These are phyloP conservation scores for Guadua angustifolia DNA, from an alignment of 176 grass and related monocot species.

Conservation along the genomic window DNA sequence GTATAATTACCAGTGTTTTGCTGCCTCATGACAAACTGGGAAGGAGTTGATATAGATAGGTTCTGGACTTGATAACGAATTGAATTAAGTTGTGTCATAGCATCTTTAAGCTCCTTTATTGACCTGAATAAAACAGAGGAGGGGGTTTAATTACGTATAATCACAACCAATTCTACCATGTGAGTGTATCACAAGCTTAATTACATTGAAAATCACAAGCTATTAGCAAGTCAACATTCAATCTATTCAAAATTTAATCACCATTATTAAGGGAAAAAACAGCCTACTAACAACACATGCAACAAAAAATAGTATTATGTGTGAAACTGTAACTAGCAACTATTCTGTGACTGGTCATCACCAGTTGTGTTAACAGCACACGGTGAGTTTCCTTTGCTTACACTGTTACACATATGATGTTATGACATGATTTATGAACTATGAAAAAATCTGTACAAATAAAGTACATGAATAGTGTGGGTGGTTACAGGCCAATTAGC, in stretches of 20 bases:
- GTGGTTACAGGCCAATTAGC: not conserved
- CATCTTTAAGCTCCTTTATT: conserved; percentile 86
- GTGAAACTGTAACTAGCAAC: not conserved
- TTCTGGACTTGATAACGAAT: conserved; percentile 93
- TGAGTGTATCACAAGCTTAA: not conserved
- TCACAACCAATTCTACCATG: not conserved
- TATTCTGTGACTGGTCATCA: not conserved
- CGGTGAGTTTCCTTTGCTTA: not conserved
- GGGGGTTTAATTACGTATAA: conserved; percentile 7
- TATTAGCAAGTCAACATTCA: not conserved
- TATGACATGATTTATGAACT: not conserved
- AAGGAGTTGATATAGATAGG: conserved; percentile 70
- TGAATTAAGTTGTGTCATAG: conserved; percentile 76
- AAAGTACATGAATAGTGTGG: not conserved
- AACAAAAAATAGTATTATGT: not conserved
- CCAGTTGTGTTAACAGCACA: conserved; percentile 15
- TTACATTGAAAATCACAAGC: conserved; percentile 18
- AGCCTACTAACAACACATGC: not conserved
- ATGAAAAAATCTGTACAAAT: not conserved
- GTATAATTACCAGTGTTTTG: conserved; percentile 37
- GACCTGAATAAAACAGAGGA: conserved; percentile 52
- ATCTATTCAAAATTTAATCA: conserved; percentile 6
- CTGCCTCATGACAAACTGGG: conserved; percentile 47
- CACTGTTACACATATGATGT: not conserved
- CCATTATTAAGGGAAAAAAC: not conserved